phyloP scores from a whole-genome alignment of 1,284 basidiomycete species.

The Sanghuangporus weigelae region DNA sequence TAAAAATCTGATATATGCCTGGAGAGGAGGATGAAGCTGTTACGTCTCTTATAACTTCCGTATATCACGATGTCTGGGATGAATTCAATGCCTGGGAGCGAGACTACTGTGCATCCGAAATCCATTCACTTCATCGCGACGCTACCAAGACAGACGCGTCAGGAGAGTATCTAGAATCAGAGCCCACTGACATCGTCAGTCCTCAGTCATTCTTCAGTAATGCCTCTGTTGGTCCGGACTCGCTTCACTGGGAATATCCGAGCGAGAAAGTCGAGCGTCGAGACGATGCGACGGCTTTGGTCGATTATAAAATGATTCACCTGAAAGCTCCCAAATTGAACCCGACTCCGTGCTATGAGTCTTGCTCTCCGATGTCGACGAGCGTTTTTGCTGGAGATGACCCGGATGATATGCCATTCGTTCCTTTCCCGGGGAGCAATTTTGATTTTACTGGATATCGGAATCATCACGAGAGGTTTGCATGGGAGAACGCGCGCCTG shows the following conservation, averaged over 20 bases:
- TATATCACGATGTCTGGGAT: constrained; percentile 18
- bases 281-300: neutral
- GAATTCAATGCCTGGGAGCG: constrained; percentile 21
- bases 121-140: constrained; percentile 2
- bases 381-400: constrained; percentile 54
- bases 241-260: neutral
- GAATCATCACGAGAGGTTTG: constrained; percentile 37
- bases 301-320: neutral
- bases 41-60: constrained; percentile 7
- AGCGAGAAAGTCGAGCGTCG: neutral
- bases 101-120: constrained; percentile 1
- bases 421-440: constrained; percentile 47
- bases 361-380: constrained; percentile 40
- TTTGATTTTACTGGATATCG: constrained; percentile 39
- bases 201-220: neutral
- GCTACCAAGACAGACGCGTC: neutral
- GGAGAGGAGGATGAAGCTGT: neutral
- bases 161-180: neutral
- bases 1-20: neutral
- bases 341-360: constrained; percentile 42
- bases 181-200: neutral
- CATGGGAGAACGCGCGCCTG: constrained; percentile 38
- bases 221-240: neutral
- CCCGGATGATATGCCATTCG: constrained; percentile 44
- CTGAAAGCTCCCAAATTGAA: constrained; percentile 25